Evolutionary conservation across 768 basidiomycete species (phyloP).

Genomic region (Leucocoprinus leucothites): DNA sequence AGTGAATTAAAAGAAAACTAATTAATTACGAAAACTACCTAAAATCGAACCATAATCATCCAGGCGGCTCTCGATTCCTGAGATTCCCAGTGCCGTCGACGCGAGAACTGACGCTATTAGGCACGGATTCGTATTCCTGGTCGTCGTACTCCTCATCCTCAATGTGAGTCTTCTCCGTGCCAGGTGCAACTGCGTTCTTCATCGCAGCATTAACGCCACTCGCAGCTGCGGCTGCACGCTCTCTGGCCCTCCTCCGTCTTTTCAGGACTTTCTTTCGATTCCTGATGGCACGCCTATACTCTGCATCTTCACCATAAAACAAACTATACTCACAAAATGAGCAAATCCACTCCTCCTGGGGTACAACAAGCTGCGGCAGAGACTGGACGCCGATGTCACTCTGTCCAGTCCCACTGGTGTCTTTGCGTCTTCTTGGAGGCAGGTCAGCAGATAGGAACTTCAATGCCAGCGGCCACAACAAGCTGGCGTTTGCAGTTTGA

Average conservation of each 20-base stretch:
- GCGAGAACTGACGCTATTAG: slow-evolving; percentile 19
- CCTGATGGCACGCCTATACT: slow-evolving; percentile 62
- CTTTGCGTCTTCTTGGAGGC: slow-evolving; percentile 36
- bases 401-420: slow-evolving; percentile 14
- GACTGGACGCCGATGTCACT: slow-evolving; percentile 4
- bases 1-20: slow-evolving; percentile 2
- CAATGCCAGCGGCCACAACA: slow-evolving; percentile 58
- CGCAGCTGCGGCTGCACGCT: slow-evolving; percentile 54
- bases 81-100: slow-evolving; percentile 19
- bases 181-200: slow-evolving; percentile 3
- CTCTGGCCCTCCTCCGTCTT: slow-evolving; percentile 67
- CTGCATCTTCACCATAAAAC: slow-evolving; percentile 81
- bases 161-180: slow-evolving; percentile 19
- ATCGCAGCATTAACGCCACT: slow-evolving; percentile 29
- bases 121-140: slow-evolving; percentile 21
- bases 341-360: slow-evolving; percentile 90
- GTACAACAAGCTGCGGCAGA: slow-evolving; percentile 40
- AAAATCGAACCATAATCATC: background rate
- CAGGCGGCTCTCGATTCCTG: slow-evolving; percentile 13
- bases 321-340: slow-evolving; percentile 90
- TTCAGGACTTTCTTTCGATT: slow-evolving; percentile 77
- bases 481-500: slow-evolving; percentile 36
- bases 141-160: slow-evolving; percentile 24
- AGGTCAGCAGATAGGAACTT: slow-evolving; percentile 70
- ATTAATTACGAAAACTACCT: slow-evolving; percentile 12